A percentile compares a stretch with the other conserved stretches of the same genome.
Conservation (phyloP, 768 basidiomycete species). For the Suillus ampliporus region DNA sequence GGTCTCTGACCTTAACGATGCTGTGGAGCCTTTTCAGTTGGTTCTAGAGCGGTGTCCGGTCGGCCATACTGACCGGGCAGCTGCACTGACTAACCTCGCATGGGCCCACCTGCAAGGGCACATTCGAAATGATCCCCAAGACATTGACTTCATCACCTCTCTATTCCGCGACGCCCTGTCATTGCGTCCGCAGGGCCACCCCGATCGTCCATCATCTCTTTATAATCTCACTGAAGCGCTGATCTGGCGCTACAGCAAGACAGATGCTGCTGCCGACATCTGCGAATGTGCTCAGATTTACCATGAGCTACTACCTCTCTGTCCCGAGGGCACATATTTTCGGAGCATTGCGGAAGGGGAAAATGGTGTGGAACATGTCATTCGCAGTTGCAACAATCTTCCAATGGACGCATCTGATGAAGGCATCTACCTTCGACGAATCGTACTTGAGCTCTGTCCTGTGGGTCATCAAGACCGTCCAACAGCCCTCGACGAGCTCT, state of each 20-base stretch:
- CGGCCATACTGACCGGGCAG: conserved; percentile 11
- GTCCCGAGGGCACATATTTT: not conserved
- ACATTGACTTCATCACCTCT: not conserved
- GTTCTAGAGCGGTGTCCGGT: conserved; percentile 11
- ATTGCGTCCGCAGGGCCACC: not conserved
- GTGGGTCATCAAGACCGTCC: not conserved
- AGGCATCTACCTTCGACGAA: not conserved
- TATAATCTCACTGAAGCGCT: not conserved
- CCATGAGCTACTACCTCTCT: not conserved
- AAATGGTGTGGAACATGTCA: not conserved
- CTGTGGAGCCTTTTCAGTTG: not conserved
- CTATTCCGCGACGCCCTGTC: not conserved
- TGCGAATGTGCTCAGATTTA: not conserved
- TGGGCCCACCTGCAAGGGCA: not conserved
- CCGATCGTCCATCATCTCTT: not conserved
- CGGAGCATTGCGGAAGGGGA: not conserved
- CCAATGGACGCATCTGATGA: not conserved
- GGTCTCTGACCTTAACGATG: not conserved
- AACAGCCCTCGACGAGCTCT: not conserved
- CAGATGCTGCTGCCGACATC: not conserved
- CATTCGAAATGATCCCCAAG: not conserved
- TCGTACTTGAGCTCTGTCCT: not conserved
- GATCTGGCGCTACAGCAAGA: too few relatives aligned
- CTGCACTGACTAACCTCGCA: conserved; percentile 19
- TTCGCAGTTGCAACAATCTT: not conserved